Base-by-base conservation (phyloP, 2,329 filamentous ascomycete genomes). In the Penicillium sp. region DNA sequence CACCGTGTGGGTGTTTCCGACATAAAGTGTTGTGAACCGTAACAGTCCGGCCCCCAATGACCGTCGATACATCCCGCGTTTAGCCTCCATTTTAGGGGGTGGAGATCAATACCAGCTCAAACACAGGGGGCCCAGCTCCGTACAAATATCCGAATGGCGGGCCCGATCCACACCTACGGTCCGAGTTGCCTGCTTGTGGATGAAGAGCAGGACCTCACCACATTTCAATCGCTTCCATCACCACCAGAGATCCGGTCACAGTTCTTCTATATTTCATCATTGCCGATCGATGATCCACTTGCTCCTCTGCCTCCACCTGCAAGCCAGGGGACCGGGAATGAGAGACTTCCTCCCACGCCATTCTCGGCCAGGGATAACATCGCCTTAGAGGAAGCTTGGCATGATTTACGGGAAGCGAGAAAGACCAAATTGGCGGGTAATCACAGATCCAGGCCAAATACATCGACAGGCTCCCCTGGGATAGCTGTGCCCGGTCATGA, bases 201-300 rank as follows among this genome's bases (percentile, higher is more conserved):
- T 48, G 70, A 72, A 48, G 68, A 71, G 31, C 66, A 73, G 13
- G 68, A 74, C 41, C 67, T 67, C n/a, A 59, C 69, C 41, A 67
- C 70, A 45, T 69, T 72, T 57, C 66, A 69, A 45, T 63, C 67
- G 19, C 69, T 65, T 54, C 79, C 77, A 53, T 80, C 84, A 25
- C 88, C 89, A 17, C 81, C 84, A 0, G 70, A 65, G 27, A 73
- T 89, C 54, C 80, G 82, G 33, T 82, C 88, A 23, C 90, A 91
- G 62, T 96, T 91, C 78, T 96, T 96, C 76, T 96, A 96, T 74
- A 84, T 86, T 15, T 94, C 91, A 12, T 80, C 86, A 13, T 83
- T 93, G 50, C 88, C 91, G 31, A 92, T 96, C 70, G 92, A 96
- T 69, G 92, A 96, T 69, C 91, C 91, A 25, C 82, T 96, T n/a